A percentile compares a stretch with the other conserved stretches of the same genome.
These are phyloP conservation scores for Acanthamoeba healyi DNA, from an alignment of 208 protist genomes.

Conservation along the genomic window DNA sequence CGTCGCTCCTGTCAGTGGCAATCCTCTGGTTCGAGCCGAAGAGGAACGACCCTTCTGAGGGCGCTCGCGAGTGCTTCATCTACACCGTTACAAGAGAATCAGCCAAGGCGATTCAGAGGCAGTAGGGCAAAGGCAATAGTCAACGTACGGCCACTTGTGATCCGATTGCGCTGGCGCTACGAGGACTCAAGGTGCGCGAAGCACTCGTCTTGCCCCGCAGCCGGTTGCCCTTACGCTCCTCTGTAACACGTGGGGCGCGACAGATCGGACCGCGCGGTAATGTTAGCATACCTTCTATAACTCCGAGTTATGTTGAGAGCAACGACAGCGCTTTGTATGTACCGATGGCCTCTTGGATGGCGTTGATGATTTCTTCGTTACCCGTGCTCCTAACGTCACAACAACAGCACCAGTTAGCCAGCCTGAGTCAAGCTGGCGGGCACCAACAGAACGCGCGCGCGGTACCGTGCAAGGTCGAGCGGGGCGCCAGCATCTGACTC, in stretches of 20 bases:
- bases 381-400: neutral
- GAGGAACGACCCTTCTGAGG: constrained; percentile 15
- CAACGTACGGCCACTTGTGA: neutral
- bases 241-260: no score
- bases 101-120: neutral
- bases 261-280: no score
- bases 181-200: neutral
- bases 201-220: neutral
- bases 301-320: no score
- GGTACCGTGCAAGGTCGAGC: constrained; percentile 4
- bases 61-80: neutral
- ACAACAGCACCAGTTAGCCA: no score
- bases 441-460: neutral
- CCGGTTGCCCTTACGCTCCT: neutral
- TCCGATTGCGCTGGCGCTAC: neutral
- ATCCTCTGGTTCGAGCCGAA: neutral
- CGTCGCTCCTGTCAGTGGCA: neutral
- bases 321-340: no score
- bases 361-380: constrained; percentile 30
- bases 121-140: no score
- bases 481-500: constrained; percentile 23
- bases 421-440: neutral
- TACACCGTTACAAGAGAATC: neutral
- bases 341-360: neutral
- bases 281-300: no score